These are phyloP conservation scores for Yarrowia phangngaensis DNA, from an alignment of 805 yeast genomes.

Conservation along the genomic window DNA sequence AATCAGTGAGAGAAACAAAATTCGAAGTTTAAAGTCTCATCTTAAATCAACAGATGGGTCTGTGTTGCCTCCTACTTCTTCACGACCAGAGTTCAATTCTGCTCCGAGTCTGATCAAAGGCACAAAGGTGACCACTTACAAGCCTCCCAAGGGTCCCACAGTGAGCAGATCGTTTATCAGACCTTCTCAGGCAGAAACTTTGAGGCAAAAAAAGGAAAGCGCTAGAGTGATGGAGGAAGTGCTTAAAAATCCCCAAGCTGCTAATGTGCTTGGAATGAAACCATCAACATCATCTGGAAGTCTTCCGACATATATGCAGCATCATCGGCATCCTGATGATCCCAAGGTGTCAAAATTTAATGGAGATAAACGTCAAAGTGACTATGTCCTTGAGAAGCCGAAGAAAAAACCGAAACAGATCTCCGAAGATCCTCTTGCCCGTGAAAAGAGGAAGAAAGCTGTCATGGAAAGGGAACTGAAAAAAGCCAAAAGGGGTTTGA, in stretches of 20 bases:
- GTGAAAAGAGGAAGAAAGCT: too few species aligned
- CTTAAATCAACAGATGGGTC: background rate
- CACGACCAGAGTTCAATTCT: constrained; percentile 14
- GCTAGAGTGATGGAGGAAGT: background rate
- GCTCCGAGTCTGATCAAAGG: background rate
- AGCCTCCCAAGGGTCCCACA: background rate
- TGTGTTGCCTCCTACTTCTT: background rate
- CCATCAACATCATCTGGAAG: background rate
- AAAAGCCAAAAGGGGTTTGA: background rate
- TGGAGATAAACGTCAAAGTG: background rate
- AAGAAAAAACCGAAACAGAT: too few species aligned
- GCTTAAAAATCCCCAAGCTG: background rate
- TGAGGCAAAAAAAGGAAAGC: background rate
- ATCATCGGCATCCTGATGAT: constrained; percentile 4
- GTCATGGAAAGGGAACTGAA: background rate
- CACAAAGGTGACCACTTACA: background rate
- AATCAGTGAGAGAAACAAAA: background rate
- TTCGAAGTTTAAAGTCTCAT: background rate
- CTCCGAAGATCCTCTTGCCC: too few species aligned
- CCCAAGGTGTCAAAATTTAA: background rate
- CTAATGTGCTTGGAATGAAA: background rate
- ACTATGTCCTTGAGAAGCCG: constrained; percentile 4
- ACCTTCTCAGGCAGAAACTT: background rate
- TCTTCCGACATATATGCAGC: background rate
- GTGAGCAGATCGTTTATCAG: background rate